A percentile compares a stretch with the other conserved stretches of the same genome.
Evolutionary conservation across 768 basidiomycete species (phyloP).

Genomic region (Termitomyces sp.): DNA sequence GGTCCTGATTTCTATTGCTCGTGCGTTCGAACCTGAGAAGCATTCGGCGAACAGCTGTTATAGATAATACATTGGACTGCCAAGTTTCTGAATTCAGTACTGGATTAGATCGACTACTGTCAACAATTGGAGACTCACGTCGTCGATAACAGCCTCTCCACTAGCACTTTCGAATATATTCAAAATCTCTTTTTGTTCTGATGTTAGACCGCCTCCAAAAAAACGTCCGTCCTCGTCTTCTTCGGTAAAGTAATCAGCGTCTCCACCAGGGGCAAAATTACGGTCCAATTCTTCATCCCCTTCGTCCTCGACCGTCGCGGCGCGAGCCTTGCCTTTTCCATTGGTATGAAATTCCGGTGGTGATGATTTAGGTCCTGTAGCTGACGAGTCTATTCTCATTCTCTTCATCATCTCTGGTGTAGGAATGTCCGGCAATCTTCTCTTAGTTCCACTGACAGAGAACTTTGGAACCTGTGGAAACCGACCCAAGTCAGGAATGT

Average conservation of each 20-base stretch:
- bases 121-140: constrained; percentile 41
- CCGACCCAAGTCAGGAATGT: neutral
- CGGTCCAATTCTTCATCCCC: constrained; percentile 44
- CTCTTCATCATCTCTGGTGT: constrained; percentile 81
- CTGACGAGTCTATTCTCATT: constrained; percentile 50
- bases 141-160: constrained; percentile 56
- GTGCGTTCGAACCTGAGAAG: constrained; percentile 82
- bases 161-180: constrained; percentile 85
- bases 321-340: constrained; percentile 25
- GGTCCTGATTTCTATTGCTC: constrained; percentile 92
- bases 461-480: constrained; percentile 57
- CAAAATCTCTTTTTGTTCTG: constrained; percentile 91
- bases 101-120: constrained; percentile 11
- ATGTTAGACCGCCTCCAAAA: constrained; percentile 89
- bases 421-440: constrained; percentile 72
- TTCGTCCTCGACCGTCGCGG: constrained; percentile 57
- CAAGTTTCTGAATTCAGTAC: constrained; percentile 15
- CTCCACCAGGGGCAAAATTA: constrained; percentile 77
- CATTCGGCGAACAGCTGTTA: constrained; percentile 65
- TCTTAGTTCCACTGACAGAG: constrained; percentile 57
- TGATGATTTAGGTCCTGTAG: constrained; percentile 6
- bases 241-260: constrained; percentile 86
- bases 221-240: constrained; percentile 92
- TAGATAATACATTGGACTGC: constrained; percentile 62
- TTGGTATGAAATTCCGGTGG: constrained; percentile 8